phyloP scores from a whole-genome alignment of 2,329 filamentous ascomycete species.

The Hymenoscyphus linearis region DNA sequence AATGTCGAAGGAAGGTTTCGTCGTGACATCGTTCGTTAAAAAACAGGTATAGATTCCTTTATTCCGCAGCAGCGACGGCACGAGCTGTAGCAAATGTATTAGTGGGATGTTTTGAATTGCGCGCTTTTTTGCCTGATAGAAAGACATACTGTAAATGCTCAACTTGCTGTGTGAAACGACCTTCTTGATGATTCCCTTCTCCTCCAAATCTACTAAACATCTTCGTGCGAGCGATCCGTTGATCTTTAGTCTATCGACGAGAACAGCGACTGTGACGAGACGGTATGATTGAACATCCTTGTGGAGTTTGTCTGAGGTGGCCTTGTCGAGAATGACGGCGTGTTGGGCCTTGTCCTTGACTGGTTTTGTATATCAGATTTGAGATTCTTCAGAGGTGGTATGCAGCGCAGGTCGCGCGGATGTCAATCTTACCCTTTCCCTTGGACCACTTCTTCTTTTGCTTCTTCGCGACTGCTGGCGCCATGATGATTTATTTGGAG shows the following conservation, averaged over 20 bases:
- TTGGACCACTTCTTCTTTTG: conserved; percentile 48
- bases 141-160: conserved; percentile 85
- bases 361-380: conserved; percentile 31
- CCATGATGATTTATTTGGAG: conserved; percentile 8
- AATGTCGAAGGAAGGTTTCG: conserved; percentile 27
- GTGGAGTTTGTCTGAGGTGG: conserved; percentile 95
- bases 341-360: conserved; percentile 99
- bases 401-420: neutral
- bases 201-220: conserved; percentile 89
- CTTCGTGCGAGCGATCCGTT: conserved; percentile 93
- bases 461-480: conserved; percentile 7
- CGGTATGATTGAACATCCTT: conserved; percentile 99
- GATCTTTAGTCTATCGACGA: conserved; percentile 99
- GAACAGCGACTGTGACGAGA: conserved; percentile 95
- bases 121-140: neutral
- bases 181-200: conserved; percentile 98
- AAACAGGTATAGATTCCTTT: conserved; percentile 20
- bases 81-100: conserved; percentile 42
- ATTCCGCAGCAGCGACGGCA: conserved; percentile 50
- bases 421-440: conserved; percentile 47
- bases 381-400: neutral
- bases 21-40: conserved; percentile 29
- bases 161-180: conserved; percentile 94
- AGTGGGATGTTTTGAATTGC: neutral
- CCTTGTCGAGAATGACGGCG: conserved; percentile 98